Base-by-base conservation (phyloP, 2,329 filamentous ascomycete species). In the Mollisiaceae sp. region DNA sequence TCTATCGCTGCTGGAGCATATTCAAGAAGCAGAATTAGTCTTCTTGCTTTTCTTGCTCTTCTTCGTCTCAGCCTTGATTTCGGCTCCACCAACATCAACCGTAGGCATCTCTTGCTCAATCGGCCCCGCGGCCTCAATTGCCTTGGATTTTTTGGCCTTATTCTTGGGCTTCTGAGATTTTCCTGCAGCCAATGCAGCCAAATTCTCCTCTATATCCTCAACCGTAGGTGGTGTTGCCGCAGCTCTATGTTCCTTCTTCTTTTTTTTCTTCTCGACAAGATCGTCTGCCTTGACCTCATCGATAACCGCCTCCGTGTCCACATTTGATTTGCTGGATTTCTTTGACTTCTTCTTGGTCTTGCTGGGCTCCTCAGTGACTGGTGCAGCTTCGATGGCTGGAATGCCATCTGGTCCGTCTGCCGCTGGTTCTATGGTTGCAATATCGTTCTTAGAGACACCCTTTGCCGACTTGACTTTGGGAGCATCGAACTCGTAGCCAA, bases 401-500 rank as follows among this genome's bases (percentile, higher is more conserved):
- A 64, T 38, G 47, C 69, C 66, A n/a, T 68, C 67, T 47, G 65
- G 67, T 6, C 65, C 76, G 71, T 68, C 72, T 15, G 64, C 65
- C 9, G 71, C 43, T 18, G 67, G 66, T 60, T 72, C 65, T 27
- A 54, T 32, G 24, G 57, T 24, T 22, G 56, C 60, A 38, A 60
- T 58, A 27, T 54, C 57, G 67, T 79, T 80, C 64, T 81, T 77
- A 22, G 82, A 79, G 58, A 88, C 81, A 55, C 81, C 80, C 27
- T 85, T 82, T 8, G 88, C 85, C 39, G 79, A 78, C 82, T 92
- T 96, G 71, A 97, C 79, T 70, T 83, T 80, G 0, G 93, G 92
- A 24, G 87, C 85, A 60, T 92, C 86, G 74, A 93, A 94, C 67
- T 95, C 89, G 78, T 99, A 98, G 11, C 91, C 94, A 66, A 96